These are phyloP conservation scores for Cladosporium sp. DNA, from an alignment of 2,329 filamentous ascomycete species.

Conservation along the genomic window DNA sequence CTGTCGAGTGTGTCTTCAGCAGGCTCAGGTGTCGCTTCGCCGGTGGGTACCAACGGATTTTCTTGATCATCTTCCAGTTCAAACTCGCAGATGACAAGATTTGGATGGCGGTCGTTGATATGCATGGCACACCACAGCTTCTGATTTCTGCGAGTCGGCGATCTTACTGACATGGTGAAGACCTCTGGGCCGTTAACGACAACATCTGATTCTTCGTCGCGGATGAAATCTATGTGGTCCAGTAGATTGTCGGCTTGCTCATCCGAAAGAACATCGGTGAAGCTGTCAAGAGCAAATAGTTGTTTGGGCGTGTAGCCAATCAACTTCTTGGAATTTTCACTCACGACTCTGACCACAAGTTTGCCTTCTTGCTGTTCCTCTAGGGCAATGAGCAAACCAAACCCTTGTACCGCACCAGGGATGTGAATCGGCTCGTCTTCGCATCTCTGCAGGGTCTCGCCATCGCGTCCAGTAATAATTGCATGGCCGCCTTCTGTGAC, in stretches of 20 bases:
- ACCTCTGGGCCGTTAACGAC: conserved; percentile 79
- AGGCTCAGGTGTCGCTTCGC: conserved; percentile 60
- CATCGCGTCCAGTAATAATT: conserved; percentile 77
- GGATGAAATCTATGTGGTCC: conserved; percentile 85
- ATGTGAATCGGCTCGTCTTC: conserved; percentile 92
- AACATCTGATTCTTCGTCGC: conserved; percentile 78
- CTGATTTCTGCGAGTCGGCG: conserved; percentile 53
- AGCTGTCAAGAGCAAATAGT: conserved; percentile 72
- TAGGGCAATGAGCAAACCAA: conserved; percentile 75
- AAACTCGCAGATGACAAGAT: conserved; percentile 83
- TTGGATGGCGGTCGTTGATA: conserved; percentile 66
- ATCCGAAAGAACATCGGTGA: conserved; percentile 80
- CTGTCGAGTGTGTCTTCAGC: conserved; percentile 75
- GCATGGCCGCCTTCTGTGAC: conserved; percentile 77
- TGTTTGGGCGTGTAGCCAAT: conserved; percentile 77
- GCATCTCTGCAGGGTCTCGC: conserved; percentile 71
- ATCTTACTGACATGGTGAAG: conserved; percentile 74
- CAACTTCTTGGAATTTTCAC: conserved; percentile 75
- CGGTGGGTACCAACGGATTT: conserved; percentile 65
- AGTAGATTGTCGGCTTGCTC: conserved; percentile 82
- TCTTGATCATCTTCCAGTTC: conserved; percentile 76
- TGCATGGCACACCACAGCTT: conserved; percentile 91
- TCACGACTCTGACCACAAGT: conserved; percentile 71
- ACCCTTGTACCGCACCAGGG: conserved; percentile 78
- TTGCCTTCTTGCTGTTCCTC: conserved; percentile 69